phyloP scores from a whole-genome alignment of 192 early-diverging fungal genomes.

The Backusella mclennaniae region DNA sequence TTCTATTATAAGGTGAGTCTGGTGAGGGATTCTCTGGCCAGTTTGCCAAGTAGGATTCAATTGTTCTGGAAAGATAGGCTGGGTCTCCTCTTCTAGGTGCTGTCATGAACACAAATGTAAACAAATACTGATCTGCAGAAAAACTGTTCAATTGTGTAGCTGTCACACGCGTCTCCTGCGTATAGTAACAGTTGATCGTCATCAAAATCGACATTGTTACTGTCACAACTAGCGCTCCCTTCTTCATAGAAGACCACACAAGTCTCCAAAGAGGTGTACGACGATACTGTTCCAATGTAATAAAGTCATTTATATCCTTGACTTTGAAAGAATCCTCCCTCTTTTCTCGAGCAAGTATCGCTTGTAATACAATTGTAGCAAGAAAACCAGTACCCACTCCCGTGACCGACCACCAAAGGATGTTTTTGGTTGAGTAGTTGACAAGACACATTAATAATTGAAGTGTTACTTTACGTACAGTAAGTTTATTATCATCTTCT shows the following conservation, averaged over 20 bases:
- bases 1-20: conserved; percentile 44
- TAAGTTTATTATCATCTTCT: conserved; percentile 32
- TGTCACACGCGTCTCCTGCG: conserved; percentile 20
- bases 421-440: conserved; percentile 47
- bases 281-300: conserved; percentile 12
- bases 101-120: conserved; percentile 52
- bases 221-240: conserved; percentile 13
- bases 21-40: conserved; percentile 37
- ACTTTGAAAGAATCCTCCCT: background rate
- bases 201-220: conserved; percentile 33
- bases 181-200: conserved; percentile 35
- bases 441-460: conserved; percentile 49
- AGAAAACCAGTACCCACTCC: conserved; percentile 47
- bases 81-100: conserved; percentile 45
- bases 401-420: conserved; percentile 56
- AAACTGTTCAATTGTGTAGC: conserved; percentile 18
- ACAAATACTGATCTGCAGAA: conserved; percentile 39
- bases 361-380: conserved; percentile 34
- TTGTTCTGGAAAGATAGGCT: conserved; percentile 44
- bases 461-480: conserved; percentile 37
- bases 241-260: conserved; percentile 24
- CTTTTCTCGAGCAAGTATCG: conserved; percentile 7
- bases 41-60: conserved; percentile 46
- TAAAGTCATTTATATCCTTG: conserved; percentile 4
- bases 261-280: conserved; percentile 34